Base-by-base conservation (phyloP, 1,284 basidiomycete species). In the Puccinia coronata region DNA sequence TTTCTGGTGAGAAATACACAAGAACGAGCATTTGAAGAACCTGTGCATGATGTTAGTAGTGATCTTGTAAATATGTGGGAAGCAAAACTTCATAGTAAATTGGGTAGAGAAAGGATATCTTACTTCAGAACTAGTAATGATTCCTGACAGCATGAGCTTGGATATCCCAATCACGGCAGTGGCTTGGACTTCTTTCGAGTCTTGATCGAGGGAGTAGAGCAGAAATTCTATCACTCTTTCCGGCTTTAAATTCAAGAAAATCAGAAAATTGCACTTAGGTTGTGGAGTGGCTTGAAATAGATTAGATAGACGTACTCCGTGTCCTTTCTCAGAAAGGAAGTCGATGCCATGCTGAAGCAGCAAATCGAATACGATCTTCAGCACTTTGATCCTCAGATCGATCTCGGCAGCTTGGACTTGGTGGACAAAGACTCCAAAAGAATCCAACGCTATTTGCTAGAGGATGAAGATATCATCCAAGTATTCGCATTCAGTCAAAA, bases 351-450 rank as follows among this genome's bases (percentile, higher is more conserved):
- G 94, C 76, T 95, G 91, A 89, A 97, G 92, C 83, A 98, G 87
- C 81, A 98, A 87, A 86, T 98, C 96, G 85, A 98, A 96, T 25
- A 98, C 89, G 80, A 95, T 90, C 84, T 96, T 92, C 20, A 97
- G 88, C 2, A 95, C 91, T 82, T 92, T 92, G 67, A 92, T 87
- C 86, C 92, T 92, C 82, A 98, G 89, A 34, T 91, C 89, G 80
- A 92, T 92, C 0, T 93, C 92, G 0, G 92, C 91, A 28, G 89
- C 88, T 84, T 93, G 91, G 0, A 95, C 90, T 86, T 98, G 95
- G 71, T 91, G 90, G 9, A 97, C 88, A 87, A 98, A 96, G 0
- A 98, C 89, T 78, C 93, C 92, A 87, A 98, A 95, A 0, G 95
- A 96, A 83, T 91, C 92, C 72, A 94, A 86, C 0, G 96, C 96